phyloP scores from a whole-genome alignment of 257 asterid species.

The Gentiana macrophylla region DNA sequence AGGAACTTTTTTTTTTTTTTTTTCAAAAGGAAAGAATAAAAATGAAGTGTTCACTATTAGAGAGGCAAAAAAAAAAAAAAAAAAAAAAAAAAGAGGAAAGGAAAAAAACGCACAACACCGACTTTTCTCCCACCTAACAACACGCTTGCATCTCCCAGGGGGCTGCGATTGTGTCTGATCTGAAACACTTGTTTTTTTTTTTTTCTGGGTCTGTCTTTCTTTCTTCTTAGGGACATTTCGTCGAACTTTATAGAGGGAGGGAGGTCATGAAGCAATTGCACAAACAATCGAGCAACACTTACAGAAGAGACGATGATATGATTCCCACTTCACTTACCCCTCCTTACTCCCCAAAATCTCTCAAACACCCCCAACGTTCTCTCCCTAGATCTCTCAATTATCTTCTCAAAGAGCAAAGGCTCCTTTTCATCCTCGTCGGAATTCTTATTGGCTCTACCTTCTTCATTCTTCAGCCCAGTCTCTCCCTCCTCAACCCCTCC shows the following conservation, averaged over 20 bases:
- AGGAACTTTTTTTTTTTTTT: too few relatives aligned
- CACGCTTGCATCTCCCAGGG: too few relatives aligned
- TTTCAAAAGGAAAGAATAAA: too few relatives aligned
- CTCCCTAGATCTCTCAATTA: slow-evolving; percentile 64
- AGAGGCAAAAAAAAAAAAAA: too few relatives aligned
- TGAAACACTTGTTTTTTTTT: too few relatives aligned
- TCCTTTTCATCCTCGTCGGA: slow-evolving; percentile 65
- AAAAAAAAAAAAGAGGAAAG: too few relatives aligned
- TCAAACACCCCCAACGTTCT: slow-evolving; percentile 50
- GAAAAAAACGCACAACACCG: too few relatives aligned
- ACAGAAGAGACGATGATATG: slow-evolving; percentile 52
- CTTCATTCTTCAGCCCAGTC: slow-evolving; percentile 56
- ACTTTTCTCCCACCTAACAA: too few relatives aligned
- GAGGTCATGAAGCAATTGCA: slow-evolving; percentile 56
- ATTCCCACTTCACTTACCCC: slow-evolving; percentile 24
- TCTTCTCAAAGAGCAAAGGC: slow-evolving; percentile 73
- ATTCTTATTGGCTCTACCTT: slow-evolving; percentile 63
- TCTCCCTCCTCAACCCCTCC: slow-evolving; percentile 24
- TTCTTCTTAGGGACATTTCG: too few relatives aligned
- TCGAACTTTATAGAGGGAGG: background rate
- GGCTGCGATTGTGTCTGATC: too few relatives aligned
- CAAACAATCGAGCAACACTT: slow-evolving; percentile 30
- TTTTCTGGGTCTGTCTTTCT: too few relatives aligned
- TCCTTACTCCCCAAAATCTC: slow-evolving; percentile 70
- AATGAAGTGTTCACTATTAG: too few relatives aligned